Percentiles rank a stretch among this genome's conserved stretches.
Conservation (phyloP, 2,329 filamentous ascomycete species). For the Blastomyces gilchristii region DNA sequence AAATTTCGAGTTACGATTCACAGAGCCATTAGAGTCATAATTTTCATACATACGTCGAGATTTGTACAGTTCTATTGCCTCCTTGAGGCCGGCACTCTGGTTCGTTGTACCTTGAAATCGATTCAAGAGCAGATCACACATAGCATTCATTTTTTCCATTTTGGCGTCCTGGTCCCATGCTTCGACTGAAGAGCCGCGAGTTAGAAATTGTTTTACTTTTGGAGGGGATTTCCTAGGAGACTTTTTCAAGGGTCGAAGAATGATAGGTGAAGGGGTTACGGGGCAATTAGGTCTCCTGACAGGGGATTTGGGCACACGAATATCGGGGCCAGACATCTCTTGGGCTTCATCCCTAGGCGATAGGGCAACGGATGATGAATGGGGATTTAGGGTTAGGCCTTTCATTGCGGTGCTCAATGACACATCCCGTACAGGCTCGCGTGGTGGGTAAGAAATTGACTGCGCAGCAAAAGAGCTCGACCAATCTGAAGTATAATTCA, state of each 20-base stretch:
- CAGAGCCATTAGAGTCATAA: slow-evolving; percentile 12
- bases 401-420: slow-evolving; percentile 32
- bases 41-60: slow-evolving; percentile 51
- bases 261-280: slow-evolving; percentile 25
- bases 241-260: slow-evolving; percentile 22
- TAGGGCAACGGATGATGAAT: slow-evolving; percentile 16
- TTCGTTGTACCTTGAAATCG: slow-evolving; percentile 60
- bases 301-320: slow-evolving; percentile 24
- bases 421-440: slow-evolving; percentile 21
- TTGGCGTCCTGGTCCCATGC: slow-evolving; percentile 71
- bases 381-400: slow-evolving; percentile 18
- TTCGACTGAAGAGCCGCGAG: slow-evolving; percentile 64
- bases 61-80: slow-evolving; percentile 64
- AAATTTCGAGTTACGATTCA: not conserved
- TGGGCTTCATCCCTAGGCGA: slow-evolving; percentile 23
- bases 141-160: slow-evolving; percentile 63
- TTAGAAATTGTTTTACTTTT: slow-evolving; percentile 49
- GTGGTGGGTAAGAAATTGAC: slow-evolving; percentile 8
- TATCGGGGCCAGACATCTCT: slow-evolving; percentile 14
- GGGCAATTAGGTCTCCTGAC: not conserved
- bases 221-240: slow-evolving; percentile 25
- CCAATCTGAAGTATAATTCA: slow-evolving; percentile 20
- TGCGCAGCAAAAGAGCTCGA: slow-evolving; percentile 22
- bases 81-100: slow-evolving; percentile 60
- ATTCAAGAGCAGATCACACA: slow-evolving; percentile 61